Base-by-base conservation (phyloP, 257 asterid species). In the Plantago major region DNA sequence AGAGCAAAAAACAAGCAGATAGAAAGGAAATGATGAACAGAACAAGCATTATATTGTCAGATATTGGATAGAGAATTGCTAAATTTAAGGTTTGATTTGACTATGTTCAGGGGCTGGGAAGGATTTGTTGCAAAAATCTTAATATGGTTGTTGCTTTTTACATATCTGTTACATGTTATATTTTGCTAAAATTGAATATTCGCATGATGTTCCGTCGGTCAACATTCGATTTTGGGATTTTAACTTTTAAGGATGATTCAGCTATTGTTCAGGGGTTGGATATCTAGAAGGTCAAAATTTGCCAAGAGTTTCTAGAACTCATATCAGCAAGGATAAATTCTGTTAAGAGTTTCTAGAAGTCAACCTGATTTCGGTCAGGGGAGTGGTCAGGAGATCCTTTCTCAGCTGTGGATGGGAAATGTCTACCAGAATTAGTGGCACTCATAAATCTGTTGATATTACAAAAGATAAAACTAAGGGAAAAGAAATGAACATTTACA, bases 11-110 rank as follows among this genome's bases (percentile, higher is more conserved):
- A 15, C 7, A 26, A 11, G 4, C 3, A 53, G 15, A 22, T 53
- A 11, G 33, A n/a, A 16, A 53, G 12, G 3, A 55, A 56, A 12
- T 15, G 18, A 7, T 3, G 26, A 22, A 22, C 26, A 2, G 26
- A 22, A 22, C 26, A 22, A 22, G 26, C 26, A 33, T 19, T 11
- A 38, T 2, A 37, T 56, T 9, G 44, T 30, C 42, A 56, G 2
- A 7, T 37, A 53, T 9, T 10, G 14, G 16, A n/a, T 8, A 8
- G 15, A 45, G 46, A 0, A 37, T 28, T 37, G 8, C 45, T 33
- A 37, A n/a, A 33, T 55, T 37, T 55, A 38, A 56, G 47, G 62
- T 56, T 55, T 22, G 8, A 26, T 30, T 55, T 55, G 60, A 26
- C 60, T 30, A 33, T 14, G 28, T 55, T 55, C 38, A 52, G 9